phyloP scores from a whole-genome alignment of 2,329 filamentous ascomycete genomes.

The Phialophora tarda region DNA sequence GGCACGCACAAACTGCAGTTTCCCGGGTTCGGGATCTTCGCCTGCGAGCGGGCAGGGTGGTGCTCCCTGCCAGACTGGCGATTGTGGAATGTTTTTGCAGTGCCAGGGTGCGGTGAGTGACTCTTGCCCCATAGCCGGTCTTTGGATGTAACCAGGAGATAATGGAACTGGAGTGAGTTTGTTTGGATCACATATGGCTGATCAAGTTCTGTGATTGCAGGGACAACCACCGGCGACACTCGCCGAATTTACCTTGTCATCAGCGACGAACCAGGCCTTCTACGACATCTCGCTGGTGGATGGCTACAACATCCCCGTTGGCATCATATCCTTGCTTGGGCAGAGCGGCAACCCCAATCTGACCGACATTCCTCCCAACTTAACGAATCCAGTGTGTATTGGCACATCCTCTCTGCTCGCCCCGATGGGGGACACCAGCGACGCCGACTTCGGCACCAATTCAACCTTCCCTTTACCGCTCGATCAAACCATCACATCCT shows the following conservation, averaged over 20 bases:
- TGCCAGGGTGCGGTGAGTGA: slow-evolving; percentile 70
- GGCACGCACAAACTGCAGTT: slow-evolving; percentile 83
- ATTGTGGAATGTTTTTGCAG: slow-evolving; percentile 73
- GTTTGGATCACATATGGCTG: background rate
- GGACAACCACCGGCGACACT: slow-evolving; percentile 76
- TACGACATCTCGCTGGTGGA: slow-evolving; percentile 87
- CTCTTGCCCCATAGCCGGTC: background rate
- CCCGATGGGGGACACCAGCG: slow-evolving; percentile 55
- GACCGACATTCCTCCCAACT: slow-evolving; percentile 70
- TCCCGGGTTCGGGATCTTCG: slow-evolving; percentile 64
- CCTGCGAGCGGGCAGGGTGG: slow-evolving; percentile 55
- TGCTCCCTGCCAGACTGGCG: slow-evolving; percentile 72
- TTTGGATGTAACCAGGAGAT: background rate
- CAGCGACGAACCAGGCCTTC: slow-evolving; percentile 65
- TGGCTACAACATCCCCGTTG: slow-evolving; percentile 73
- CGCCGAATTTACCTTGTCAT: slow-evolving; percentile 78
- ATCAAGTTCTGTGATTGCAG: slow-evolving; percentile 48
- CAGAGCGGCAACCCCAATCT: slow-evolving; percentile 66
- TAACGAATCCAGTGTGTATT: slow-evolving; percentile 78
- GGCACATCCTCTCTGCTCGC: slow-evolving; percentile 68
- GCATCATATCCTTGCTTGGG: slow-evolving; percentile 45
- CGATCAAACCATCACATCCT: slow-evolving; percentile 64
- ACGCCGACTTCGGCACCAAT: slow-evolving; percentile 68
- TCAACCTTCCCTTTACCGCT: slow-evolving; percentile 70
- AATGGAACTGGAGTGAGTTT: background rate